These are phyloP conservation scores for Penicillium sp. DNA, from an alignment of 2,329 filamentous ascomycete species.

Conservation along the genomic window DNA sequence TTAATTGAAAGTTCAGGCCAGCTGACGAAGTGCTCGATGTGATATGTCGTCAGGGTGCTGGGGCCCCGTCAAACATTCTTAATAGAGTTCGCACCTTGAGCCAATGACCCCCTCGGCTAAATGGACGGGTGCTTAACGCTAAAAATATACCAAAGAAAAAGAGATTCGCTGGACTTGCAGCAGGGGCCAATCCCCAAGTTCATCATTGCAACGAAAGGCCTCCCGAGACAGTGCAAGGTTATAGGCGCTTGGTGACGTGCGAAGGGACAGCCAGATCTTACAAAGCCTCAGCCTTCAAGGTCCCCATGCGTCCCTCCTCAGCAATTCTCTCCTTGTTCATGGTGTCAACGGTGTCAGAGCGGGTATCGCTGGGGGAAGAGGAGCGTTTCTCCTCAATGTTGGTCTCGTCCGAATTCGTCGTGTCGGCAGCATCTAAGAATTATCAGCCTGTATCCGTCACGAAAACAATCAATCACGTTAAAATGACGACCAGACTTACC, in stretches of 20 bases:
- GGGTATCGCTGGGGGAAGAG: neutral
- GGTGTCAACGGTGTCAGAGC: neutral
- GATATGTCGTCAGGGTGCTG: no score
- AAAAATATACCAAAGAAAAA: no score
- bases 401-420: neutral
- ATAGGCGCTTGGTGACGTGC: neutral
- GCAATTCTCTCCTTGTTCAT: neutral
- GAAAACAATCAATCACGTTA: neutral
- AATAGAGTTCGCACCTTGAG: no score
- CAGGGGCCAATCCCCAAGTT: neutral
- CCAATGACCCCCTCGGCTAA: no score
- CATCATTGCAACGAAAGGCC: neutral
- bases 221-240: neutral
- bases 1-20: no score
- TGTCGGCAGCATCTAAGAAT: neutral
- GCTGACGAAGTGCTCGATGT: no score
- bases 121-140: no score
- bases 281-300: neutral
- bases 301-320: neutral
- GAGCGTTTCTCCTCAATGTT: neutral
- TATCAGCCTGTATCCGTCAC: neutral
- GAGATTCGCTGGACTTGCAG: no score
- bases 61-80: no score
- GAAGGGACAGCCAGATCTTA: neutral
- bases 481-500: neutral